Conservation (phyloP, 306 rosid species). For the Arachis hypogaea region DNA sequence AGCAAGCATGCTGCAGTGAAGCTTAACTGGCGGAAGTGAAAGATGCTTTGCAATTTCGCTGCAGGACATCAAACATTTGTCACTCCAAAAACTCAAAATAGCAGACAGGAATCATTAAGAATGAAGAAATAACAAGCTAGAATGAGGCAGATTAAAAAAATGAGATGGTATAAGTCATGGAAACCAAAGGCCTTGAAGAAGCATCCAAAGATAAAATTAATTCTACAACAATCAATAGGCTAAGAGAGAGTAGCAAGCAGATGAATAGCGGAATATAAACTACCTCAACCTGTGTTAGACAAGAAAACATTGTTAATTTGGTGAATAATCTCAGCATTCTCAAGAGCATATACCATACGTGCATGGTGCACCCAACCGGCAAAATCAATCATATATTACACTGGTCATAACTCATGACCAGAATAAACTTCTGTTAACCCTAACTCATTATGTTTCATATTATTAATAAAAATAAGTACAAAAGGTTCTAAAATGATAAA, state of each 20-base stretch:
- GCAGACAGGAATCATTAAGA: conserved; percentile 12
- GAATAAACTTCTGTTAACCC: neutral
- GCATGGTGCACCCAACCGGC: neutral
- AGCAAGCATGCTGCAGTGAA: conserved; percentile 97
- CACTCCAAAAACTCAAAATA: conserved; percentile 12
- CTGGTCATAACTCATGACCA: neutral
- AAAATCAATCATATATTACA: neutral
- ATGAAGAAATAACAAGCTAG: neutral
- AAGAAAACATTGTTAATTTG: neutral
- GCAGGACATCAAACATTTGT: conserved; percentile 24
- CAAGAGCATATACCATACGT: neutral
- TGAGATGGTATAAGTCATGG: neutral
- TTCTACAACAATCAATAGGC: neutral
- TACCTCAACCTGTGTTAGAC: too few species aligned
- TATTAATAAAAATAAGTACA: neutral
- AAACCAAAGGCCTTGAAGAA: conserved; percentile 1
- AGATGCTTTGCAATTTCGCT: conserved; percentile 95
- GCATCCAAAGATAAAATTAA: neutral
- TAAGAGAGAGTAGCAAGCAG: neutral
- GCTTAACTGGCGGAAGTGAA: conserved; percentile 91
- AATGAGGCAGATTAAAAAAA: neutral
- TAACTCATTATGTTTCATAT: conserved; percentile 3
- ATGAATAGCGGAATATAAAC: neutral
- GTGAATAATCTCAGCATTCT: neutral
- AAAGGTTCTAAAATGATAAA: neutral